Base-by-base conservation (phyloP, 2,329 filamentous ascomycete genomes). In the Aureobasidium musti region DNA sequence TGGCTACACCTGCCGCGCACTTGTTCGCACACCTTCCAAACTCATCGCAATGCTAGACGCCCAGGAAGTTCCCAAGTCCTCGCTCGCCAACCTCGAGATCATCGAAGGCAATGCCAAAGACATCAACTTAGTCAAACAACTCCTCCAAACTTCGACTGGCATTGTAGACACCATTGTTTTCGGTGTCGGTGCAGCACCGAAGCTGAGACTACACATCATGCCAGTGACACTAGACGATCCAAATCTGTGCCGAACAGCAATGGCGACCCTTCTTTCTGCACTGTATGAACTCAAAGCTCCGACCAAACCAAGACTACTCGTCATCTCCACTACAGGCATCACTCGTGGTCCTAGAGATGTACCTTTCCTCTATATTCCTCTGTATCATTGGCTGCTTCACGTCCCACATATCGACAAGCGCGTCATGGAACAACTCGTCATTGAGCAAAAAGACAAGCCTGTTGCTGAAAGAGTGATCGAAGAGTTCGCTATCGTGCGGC, bases 1-100 rank as follows among this genome's bases (percentile, higher is more conserved):
- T 3, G 80, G 80, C 53, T 77, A 82, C 72, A 74, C 75, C 66
- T 81, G 79, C 68, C 77, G 76, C 53, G 82, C 83, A 11, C 77
- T 86, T 10, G 83, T 77, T 28, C 81, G 84, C 21, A 82, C 76
- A 1, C 82, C 83, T 1, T 70, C 76, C 5, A 86, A 85, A 71
- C 80, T 86, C 54, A 75, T 72, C 53, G 70, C 72, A 10, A 72
- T 80, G n/a, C 78, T 86, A 37, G 72, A 69, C 39, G 52, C 73
- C 39, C 79, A 81, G 70, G 75, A 74, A 17, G 69, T 85, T 59
- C 71, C 78, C 30, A 60, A 74, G 23, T 68, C 73, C 13, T 70
- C 71, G 57, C 66, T 82, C 66, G 64, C 76, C 69, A 67, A 70
- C 37, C 73, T 82, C 65, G 81, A 77, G 67, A 80, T 85, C 66